phyloP scores from a whole-genome alignment of 129 eudicot species.

The Centrapalus pauciflorus region DNA sequence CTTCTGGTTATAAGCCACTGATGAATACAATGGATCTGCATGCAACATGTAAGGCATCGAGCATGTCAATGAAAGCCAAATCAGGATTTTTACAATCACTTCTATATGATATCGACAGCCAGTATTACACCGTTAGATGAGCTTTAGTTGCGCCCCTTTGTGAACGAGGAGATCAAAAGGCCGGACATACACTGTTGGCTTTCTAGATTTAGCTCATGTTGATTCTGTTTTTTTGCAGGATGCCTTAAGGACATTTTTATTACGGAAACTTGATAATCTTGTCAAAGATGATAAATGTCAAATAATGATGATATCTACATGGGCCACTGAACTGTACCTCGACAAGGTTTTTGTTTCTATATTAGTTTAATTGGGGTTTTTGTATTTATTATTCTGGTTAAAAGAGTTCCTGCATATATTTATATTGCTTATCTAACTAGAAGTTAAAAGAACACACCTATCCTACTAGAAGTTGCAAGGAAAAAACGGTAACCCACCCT shows the following conservation, averaged over 20 bases:
- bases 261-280: conserved; percentile 86
- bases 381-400: background rate
- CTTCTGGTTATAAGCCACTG: background rate
- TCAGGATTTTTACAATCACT: background rate
- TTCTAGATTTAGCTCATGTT: background rate
- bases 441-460: background rate
- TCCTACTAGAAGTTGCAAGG: too few species aligned
- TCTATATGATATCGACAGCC: too few species aligned
- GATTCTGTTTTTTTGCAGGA: conserved; percentile 51
- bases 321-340: conserved; percentile 90
- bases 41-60: too few species aligned
- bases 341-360: conserved; percentile 68
- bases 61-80: too few species aligned
- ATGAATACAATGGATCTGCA: too few species aligned
- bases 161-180: too few species aligned
- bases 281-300: conserved; percentile 84
- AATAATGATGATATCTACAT: conserved; percentile 90
- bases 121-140: too few species aligned
- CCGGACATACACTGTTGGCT: too few species aligned
- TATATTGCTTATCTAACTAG: background rate
- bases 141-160: too few species aligned
- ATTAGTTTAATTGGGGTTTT: background rate
- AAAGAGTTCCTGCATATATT: background rate
- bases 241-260: conserved; percentile 80
- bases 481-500: too few species aligned